A percentile compares a stretch with the other conserved stretches of the same genome.
Evolutionary conservation across 2,329 filamentous ascomycete genomes (phyloP).

Genomic region (Xylariaceae sp.): DNA sequence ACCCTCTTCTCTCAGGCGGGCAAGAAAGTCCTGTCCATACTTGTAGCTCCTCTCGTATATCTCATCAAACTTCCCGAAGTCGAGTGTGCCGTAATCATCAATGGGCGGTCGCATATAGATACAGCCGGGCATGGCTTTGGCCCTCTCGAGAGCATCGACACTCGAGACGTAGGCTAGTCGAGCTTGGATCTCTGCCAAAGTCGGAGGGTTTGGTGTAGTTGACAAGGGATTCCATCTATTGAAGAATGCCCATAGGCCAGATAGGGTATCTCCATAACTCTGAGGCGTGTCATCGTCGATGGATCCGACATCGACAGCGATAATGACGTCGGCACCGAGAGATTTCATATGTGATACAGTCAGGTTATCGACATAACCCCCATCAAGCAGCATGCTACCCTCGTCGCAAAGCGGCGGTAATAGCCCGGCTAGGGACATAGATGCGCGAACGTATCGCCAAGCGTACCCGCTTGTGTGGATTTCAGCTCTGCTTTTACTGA

Average conservation of each 20-base stretch:
- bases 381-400: conserved; percentile 94
- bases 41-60: conserved; percentile 89
- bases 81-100: conserved; percentile 89
- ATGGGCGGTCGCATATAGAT: conserved; percentile 97
- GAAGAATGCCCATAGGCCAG: conserved; percentile 90
- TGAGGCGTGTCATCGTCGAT: conserved; percentile 93
- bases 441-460: conserved; percentile 95
- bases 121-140: conserved; percentile 89
- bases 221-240: conserved; percentile 99
- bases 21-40: conserved; percentile 82
- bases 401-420: conserved; percentile 95
- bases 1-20: conserved; percentile 77
- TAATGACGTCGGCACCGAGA: conserved; percentile 90
- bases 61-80: conserved; percentile 98
- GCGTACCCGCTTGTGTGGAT: conserved; percentile 97
- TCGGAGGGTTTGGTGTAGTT: conserved; percentile 86
- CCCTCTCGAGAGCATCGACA: conserved; percentile 90
- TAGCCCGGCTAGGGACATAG: conserved; percentile 93
- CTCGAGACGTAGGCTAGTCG: conserved; percentile 93
- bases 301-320: conserved; percentile 92
- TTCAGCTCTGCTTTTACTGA: conserved; percentile 89
- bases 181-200: conserved; percentile 93
- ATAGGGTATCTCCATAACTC: conserved; percentile 89
- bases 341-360: conserved; percentile 98
- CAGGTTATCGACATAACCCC: conserved; percentile 95